Base-by-base conservation (phyloP, 345 rosid species). In the Citrus hindsii region DNA sequence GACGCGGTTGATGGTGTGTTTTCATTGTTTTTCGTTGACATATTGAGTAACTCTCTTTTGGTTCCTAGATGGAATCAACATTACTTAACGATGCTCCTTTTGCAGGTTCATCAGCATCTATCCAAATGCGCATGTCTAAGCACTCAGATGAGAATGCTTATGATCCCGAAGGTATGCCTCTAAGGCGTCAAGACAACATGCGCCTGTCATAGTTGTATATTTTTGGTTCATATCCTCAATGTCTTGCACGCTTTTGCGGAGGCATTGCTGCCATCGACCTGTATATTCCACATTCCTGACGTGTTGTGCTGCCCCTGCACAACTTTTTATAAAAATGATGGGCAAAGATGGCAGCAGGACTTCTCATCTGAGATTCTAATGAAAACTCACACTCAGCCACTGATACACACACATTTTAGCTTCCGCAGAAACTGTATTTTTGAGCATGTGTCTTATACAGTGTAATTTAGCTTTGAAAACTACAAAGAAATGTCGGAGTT, bases 1-100 rank as follows among this genome's bases (percentile, higher is more conserved):
- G 98, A 93, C 87, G 86, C 91, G 91, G 88, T 77, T 33, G 94
- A 89, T 67, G 92, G 95, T 91, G 40, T 40, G 92, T 27, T 83
- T 79, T 66, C 32, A 40, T 18, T 79, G 58, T 42, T 22, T 67
- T 25, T 59, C 66, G 35, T 59, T 33, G 35, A 40, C 33, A 24
- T 48, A 7, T 24, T 70, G 48, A 53, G 33, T 46, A 19, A 14
- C 38, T 40, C 55, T 68, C 74, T 74, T 67, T 9, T 69, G 77
- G 79, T 72, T 80, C 61, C 42, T 67, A 32, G 70, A 73, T 73
- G 6, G 33, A 22, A 67, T 77, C 74, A 46, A 60, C 65, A 24
- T 42, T 82, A 53, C 79, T 76, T 16, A 71, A 12, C 79, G 63
- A 65, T 42, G 76, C 30, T 37, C 58, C 14, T 7, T 75, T 75